These are phyloP conservation scores for Bruguiera parviflora DNA, from an alignment of 345 rosid species.

Conservation along the genomic window DNA sequence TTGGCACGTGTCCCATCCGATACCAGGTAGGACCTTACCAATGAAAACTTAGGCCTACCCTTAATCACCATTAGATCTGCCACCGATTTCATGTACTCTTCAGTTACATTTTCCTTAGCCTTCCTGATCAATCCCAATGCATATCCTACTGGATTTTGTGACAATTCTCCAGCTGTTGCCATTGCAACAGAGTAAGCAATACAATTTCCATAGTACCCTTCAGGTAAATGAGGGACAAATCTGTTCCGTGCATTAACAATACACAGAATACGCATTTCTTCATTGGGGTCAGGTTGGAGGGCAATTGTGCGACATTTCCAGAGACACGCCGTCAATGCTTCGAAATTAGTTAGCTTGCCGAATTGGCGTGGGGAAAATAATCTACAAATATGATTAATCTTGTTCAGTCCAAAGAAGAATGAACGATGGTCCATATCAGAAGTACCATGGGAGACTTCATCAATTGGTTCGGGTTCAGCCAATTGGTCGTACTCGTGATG, in stretches of 20 bases:
- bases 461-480: too few relatives aligned
- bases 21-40: slow-evolving; percentile 13
- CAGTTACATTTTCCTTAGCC: neutral
- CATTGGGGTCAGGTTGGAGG: slow-evolving; percentile 4
- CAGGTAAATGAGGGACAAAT: neutral
- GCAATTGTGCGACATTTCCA: slow-evolving; percentile 27
- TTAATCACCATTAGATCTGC: slow-evolving; percentile 14
- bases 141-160: neutral
- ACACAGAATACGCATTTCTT: neutral
- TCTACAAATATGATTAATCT: too few relatives aligned
- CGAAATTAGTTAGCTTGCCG: neutral
- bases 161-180: slow-evolving; percentile 9
- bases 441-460: too few relatives aligned
- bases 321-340: slow-evolving; percentile 12
- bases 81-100: too few relatives aligned
- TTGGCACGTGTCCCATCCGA: slow-evolving; percentile 24
- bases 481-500: neutral
- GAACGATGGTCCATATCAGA: slow-evolving; percentile 11
- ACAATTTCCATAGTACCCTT: slow-evolving; percentile 24
- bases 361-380: slow-evolving; percentile 1
- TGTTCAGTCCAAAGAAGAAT: slow-evolving; percentile 12
- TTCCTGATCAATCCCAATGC: slow-evolving; percentile 4
- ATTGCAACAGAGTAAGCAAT: slow-evolving; percentile 18
- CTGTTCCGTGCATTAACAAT: neutral
- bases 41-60: slow-evolving; percentile 22